These are phyloP conservation scores for Austroboletus festivus DNA, from an alignment of 768 basidiomycete genomes.

Conservation along the genomic window DNA sequence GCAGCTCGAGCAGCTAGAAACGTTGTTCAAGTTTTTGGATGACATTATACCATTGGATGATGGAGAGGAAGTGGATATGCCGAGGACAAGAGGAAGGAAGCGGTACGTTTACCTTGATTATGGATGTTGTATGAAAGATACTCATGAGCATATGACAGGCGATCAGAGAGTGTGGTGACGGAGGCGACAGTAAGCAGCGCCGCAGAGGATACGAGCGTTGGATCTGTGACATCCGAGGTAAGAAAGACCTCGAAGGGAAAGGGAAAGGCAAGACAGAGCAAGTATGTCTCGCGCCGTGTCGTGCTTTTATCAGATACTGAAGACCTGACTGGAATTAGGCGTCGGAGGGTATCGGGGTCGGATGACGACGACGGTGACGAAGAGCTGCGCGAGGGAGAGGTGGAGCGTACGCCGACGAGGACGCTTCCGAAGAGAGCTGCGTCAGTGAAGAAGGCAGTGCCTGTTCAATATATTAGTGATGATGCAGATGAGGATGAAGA, in stretches of 20 bases:
- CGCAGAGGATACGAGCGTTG: conserved; percentile 31
- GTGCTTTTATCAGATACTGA: neutral
- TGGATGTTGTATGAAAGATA: no score
- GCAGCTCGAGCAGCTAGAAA: conserved; percentile 57
- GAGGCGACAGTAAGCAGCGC: conserved; percentile 39
- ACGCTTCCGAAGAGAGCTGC: conserved; percentile 55
- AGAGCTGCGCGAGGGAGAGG: conserved; percentile 32
- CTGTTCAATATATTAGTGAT: conserved; percentile 23
- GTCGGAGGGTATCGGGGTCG: conserved; percentile 52
- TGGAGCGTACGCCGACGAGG: conserved; percentile 42
- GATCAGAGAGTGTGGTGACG: conserved; percentile 59
- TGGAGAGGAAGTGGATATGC: conserved; percentile 44
- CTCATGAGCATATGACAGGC: no score
- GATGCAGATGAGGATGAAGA: conserved; percentile 28
- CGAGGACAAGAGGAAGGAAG: conserved; percentile 42
- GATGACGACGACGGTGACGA: conserved; percentile 46
- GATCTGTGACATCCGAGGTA: conserved; percentile 30
- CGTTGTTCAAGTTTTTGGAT: conserved; percentile 69
- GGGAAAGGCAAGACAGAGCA: conserved; percentile 35
- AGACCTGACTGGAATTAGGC: conserved; percentile 32
- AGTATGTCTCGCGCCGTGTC: conserved; percentile 33
- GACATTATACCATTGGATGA: conserved; percentile 68
- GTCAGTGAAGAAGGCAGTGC: conserved; percentile 44
- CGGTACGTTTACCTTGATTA: conserved; percentile 49
- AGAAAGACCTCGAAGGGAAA: conserved; percentile 22